Conservation (phyloP, 495 filamentous ascomycete genomes). For the Lindgomyces ingoldianus region DNA sequence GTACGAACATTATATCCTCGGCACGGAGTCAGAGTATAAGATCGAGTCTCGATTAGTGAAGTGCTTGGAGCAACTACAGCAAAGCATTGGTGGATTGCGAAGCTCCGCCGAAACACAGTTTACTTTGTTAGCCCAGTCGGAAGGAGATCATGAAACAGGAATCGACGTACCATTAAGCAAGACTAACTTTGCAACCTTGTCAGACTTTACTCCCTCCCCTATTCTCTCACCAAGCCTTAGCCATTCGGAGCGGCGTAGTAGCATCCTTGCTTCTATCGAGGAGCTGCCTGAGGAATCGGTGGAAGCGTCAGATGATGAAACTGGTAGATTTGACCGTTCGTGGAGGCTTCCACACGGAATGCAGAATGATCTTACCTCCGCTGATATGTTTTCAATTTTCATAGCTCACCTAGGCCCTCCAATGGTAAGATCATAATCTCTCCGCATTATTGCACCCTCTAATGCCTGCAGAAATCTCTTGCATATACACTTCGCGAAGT, state of each 20-base stretch:
- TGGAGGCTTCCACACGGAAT: conserved; percentile 27
- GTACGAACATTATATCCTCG: conserved; percentile 82
- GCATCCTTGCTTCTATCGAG: conserved; percentile 32
- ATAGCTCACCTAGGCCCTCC: conserved; percentile 85
- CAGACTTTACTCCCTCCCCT: conserved; percentile 5
- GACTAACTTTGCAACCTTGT: conserved; percentile 9
- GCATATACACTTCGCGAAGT: conserved; percentile 87
- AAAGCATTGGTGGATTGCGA: conserved; percentile 86
- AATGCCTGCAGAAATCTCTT: conserved; percentile 66
- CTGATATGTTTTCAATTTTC: conserved; percentile 85
- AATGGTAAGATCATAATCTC: conserved; percentile 61
- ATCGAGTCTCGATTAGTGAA: conserved; percentile 78
- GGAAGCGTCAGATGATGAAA: conserved; percentile 21
- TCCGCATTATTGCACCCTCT: background rate
- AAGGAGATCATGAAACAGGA: conserved; percentile 12
- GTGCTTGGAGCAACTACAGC: conserved; percentile 81
- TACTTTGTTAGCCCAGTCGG: conserved; percentile 67
- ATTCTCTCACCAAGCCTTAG: conserved; percentile 29
- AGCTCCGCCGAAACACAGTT: conserved; percentile 91
- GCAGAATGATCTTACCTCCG: conserved; percentile 50
- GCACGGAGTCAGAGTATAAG: conserved; percentile 78
- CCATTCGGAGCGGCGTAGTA: conserved; percentile 25
- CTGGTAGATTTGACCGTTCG: background rate
- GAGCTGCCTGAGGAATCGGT: conserved; percentile 30
- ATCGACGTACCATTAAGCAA: conserved; percentile 23